Conservation (phyloP, 441 rosid genomes). For the Iberis amara region DNA sequence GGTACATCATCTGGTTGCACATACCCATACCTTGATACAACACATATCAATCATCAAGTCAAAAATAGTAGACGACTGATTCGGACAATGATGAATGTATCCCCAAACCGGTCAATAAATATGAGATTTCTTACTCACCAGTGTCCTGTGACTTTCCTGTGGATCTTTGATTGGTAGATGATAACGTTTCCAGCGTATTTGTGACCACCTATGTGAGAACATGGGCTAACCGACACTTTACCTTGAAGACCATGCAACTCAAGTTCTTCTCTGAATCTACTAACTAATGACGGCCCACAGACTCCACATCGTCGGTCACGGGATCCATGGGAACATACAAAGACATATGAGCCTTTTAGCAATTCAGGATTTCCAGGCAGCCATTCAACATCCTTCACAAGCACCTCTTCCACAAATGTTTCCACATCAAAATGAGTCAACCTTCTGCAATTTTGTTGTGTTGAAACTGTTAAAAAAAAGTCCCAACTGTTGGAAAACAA, state of each 20-base stretch:
- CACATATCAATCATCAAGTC: slow-evolving; percentile 10
- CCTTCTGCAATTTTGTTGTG: slow-evolving; percentile 58
- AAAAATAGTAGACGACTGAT: slow-evolving; percentile 6
- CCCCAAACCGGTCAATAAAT: not conserved
- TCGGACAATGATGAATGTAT: slow-evolving; percentile 8
- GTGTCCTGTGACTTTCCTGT: slow-evolving; percentile 65
- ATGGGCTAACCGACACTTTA: slow-evolving; percentile 84
- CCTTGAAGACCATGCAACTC: slow-evolving; percentile 64
- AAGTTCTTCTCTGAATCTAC: slow-evolving; percentile 83
- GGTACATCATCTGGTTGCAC: slow-evolving; percentile 83
- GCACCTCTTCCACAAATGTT: slow-evolving; percentile 96
- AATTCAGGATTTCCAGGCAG: slow-evolving; percentile 85
- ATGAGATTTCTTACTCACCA: slow-evolving; percentile 43
- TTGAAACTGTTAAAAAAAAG: slow-evolving; percentile 25
- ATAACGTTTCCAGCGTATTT: slow-evolving; percentile 94
- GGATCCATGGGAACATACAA: slow-evolving; percentile 91
- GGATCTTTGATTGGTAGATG: slow-evolving; percentile 48
- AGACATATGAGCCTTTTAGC: slow-evolving; percentile 71
- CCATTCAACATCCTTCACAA: slow-evolving; percentile 92
- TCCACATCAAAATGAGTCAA: slow-evolving; percentile 98
- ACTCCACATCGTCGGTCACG: slow-evolving; percentile 86
- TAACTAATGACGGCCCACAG: slow-evolving; percentile 82
- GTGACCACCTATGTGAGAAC: slow-evolving; percentile 96
- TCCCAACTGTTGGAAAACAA: slow-evolving; percentile 6
- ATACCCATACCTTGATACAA: slow-evolving; percentile 76